Evolutionary conservation across 2,329 filamentous ascomycete genomes (phyloP), one percentile per base, ranked within the genome.

Genomic region (Pseudocercospora musae): DNA sequence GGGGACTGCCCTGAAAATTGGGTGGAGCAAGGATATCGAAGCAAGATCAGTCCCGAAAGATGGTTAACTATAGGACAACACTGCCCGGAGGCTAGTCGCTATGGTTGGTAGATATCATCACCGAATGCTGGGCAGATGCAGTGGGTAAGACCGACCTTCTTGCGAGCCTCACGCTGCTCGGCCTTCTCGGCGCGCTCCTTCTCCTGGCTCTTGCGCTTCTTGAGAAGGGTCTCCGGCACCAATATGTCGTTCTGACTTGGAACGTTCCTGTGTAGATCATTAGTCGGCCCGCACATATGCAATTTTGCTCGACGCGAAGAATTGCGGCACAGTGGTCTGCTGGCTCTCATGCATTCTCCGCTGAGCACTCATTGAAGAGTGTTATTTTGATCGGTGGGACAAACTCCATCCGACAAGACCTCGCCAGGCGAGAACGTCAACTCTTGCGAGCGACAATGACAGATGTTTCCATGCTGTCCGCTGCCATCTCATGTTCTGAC

Each of bases 141-240:
- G 40, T 48, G 58, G 58, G 58, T 65, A 64, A 44, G 58, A 87
- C 91, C 80, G 80, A 98, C 95, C 85, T 88, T 90, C 86, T 96
- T 90, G 82, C 92, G 86, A 71, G 90, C 86, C 64, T 75, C 72
- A 55, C 72, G 72, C 65, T 72, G 63, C 66, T 71, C 68, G 73
- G 85, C 81, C 79, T 89, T 89, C 83, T 94, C 91, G 81, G 95
- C 93, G 81, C 93, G 91, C 80, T 93, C 92, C 89, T 97, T 96
- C 89, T 99, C 95, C 85, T 97, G 94, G 81, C 88, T 92, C 92
- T 99, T 99, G 86, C 95, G 91, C 92, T 99, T 99, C 91, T 99
- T 99, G 82, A 99, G 88, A 78, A 99, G 91, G 76, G 95, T 99
- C 91, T 99, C 95, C 74, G 95, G 95, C 79, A 98, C 92, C 80